Percentiles rank a stretch among this genome's conserved stretches.
These are phyloP conservation scores for Penicillium angulare DNA, from an alignment of 495 filamentous ascomycete genomes.

Conservation along the genomic window DNA sequence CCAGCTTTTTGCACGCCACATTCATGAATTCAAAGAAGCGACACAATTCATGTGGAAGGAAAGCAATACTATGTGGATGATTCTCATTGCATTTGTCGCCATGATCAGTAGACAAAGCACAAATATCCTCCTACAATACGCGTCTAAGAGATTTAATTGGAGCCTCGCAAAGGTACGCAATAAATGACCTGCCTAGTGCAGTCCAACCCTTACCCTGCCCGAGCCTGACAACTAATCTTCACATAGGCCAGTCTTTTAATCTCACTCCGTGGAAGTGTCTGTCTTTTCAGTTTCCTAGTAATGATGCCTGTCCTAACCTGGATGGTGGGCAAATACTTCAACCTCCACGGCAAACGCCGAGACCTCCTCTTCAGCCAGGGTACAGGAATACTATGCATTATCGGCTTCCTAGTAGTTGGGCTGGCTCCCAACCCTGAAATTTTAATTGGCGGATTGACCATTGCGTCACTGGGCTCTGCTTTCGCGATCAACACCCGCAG, in stretches of 20 bases:
- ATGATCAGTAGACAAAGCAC: slow-evolving; percentile 29
- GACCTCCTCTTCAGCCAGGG: slow-evolving; percentile 34
- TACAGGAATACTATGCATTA: slow-evolving; percentile 23
- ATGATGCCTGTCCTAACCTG: slow-evolving; percentile 31
- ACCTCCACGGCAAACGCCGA: slow-evolving; percentile 27
- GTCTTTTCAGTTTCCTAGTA: slow-evolving; percentile 28
- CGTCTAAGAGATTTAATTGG: slow-evolving; percentile 43
- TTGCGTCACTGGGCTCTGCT: slow-evolving; percentile 33
- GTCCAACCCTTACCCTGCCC: too few relatives aligned
- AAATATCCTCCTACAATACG: slow-evolving; percentile 38
- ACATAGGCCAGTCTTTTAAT: slow-evolving; percentile 39
- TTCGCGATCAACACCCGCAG: slow-evolving; percentile 32
- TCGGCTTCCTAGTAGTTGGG: slow-evolving; percentile 32
- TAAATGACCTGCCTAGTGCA: background rate
- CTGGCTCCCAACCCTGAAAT: slow-evolving; percentile 29
- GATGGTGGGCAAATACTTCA: slow-evolving; percentile 19
- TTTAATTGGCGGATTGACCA: slow-evolving; percentile 33
- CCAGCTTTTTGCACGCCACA: background rate
- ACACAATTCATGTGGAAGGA: slow-evolving; percentile 33
- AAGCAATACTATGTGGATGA: slow-evolving; percentile 23
- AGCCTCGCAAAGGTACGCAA: slow-evolving; percentile 33
- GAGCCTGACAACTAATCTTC: slow-evolving; percentile 13
- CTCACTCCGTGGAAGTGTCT: slow-evolving; percentile 37
- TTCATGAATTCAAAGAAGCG: slow-evolving; percentile 26
- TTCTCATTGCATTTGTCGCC: slow-evolving; percentile 31